Conservation (phyloP, 164 flowering plant species). For the Pachysandra terminalis region DNA sequence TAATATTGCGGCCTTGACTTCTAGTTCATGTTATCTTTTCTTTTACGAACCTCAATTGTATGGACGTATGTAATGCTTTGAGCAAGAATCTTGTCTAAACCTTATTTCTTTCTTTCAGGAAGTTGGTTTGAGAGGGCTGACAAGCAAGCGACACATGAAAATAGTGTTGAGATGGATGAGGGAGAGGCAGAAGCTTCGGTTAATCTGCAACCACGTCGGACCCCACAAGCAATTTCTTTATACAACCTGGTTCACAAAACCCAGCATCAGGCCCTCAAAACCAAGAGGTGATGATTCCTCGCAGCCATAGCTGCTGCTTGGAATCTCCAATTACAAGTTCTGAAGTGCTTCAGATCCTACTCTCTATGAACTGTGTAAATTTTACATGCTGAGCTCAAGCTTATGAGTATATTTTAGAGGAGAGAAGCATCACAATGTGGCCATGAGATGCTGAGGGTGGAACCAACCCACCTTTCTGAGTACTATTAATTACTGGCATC, state of each 20-base stretch:
- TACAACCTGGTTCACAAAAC: slow-evolving; percentile 86
- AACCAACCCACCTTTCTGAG: too few species aligned
- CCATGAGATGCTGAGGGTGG: too few species aligned
- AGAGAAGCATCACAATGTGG: too few species aligned
- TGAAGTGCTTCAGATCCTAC: not conserved
- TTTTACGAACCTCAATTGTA: too few species aligned
- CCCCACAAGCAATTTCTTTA: slow-evolving; percentile 82
- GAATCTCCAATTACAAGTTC: not conserved
- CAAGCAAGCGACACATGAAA: slow-evolving; percentile 84
- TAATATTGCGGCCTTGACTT: too few species aligned
- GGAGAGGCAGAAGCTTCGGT: slow-evolving; percentile 79
- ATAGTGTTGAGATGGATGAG: slow-evolving; percentile 84
- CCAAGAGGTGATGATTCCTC: slow-evolving; percentile 20
- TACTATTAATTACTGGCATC: too few species aligned
- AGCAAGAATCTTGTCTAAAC: not conserved
- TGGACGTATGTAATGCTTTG: not conserved
- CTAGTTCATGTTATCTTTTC: too few species aligned
- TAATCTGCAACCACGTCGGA: slow-evolving; percentile 84
- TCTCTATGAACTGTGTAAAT: not conserved
- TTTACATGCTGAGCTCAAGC: not conserved
- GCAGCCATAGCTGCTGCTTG: slow-evolving; percentile 22
- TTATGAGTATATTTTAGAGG: too few species aligned
- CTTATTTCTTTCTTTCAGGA: slow-evolving; percentile 65
- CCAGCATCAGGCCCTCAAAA: slow-evolving; percentile 27
- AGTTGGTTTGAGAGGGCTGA: slow-evolving; percentile 73